A percentile compares a stretch with the other conserved stretches of the same genome.
Conservation (phyloP, 2,329 filamentous ascomycete species). For the Ceratocystis huliohia region DNA sequence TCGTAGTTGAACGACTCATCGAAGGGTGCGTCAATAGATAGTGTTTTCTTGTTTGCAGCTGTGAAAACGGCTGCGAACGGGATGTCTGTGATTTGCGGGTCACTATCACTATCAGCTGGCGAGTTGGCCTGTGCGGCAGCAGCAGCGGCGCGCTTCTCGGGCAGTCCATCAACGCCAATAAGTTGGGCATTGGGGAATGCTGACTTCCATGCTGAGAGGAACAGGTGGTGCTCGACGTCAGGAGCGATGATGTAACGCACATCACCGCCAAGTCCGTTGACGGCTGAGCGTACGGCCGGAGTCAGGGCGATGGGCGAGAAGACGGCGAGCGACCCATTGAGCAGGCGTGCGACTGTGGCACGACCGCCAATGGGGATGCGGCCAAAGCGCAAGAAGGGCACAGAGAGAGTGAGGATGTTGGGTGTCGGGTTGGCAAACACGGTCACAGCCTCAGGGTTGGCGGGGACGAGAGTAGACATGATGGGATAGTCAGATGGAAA, state of each 20-base stretch:
- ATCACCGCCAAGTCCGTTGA: constrained; percentile 51
- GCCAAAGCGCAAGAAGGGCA: constrained; percentile 76
- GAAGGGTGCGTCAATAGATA: constrained; percentile 60
- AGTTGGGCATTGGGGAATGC: constrained; percentile 69
- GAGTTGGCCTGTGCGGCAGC: constrained; percentile 36
- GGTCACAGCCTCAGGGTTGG: constrained; percentile 70
- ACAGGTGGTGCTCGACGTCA: constrained; percentile 92
- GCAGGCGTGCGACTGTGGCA: constrained; percentile 72
- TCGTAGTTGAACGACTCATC: constrained; percentile 77
- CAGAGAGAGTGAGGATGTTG: constrained; percentile 62
- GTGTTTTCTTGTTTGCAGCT: constrained; percentile 38
- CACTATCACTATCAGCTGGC: constrained; percentile 17
- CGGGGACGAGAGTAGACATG: constrained; percentile 41
- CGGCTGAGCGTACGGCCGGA: constrained; percentile 52
- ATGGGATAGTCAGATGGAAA: background rate
- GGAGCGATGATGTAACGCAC: constrained; percentile 77
- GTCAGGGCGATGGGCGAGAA: constrained; percentile 89
- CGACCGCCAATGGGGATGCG: constrained; percentile 71
- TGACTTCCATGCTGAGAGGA: constrained; percentile 70
- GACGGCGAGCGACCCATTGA: constrained; percentile 65
- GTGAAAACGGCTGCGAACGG: constrained; percentile 57
- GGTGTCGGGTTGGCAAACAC: constrained; percentile 77
- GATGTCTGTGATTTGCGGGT: constrained; percentile 34
- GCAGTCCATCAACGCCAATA: constrained; percentile 69
- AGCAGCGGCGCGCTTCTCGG: constrained; percentile 61